These are phyloP conservation scores for Amphibolis antarctica DNA, from an alignment of 106 monocot genomes.

Conservation along the genomic window DNA sequence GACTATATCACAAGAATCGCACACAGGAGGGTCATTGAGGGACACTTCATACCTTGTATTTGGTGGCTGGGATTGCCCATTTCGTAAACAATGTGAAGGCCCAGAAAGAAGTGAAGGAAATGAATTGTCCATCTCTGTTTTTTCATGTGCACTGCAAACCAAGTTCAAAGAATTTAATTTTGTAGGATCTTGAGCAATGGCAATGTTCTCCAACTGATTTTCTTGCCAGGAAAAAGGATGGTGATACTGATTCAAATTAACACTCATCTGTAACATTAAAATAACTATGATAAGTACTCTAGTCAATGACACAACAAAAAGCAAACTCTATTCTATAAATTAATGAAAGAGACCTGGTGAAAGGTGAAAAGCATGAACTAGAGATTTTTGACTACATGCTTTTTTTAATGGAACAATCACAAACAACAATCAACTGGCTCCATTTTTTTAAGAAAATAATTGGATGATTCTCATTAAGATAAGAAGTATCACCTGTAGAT, in stretches of 20 bases:
- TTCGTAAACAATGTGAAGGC: constrained; percentile 10
- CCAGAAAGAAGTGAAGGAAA: constrained; percentile 38
- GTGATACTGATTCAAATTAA: constrained; percentile 13
- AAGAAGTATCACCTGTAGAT: too few relatives aligned
- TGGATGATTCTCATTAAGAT: too few relatives aligned
- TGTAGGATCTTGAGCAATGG: constrained; percentile 21
- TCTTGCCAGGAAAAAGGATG: constrained; percentile 21
- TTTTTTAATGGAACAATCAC: too few relatives aligned
- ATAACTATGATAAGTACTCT: not conserved
- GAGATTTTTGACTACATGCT: not conserved
- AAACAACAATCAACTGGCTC: too few relatives aligned
- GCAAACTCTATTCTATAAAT: not conserved
- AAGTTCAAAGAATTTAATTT: constrained; percentile 25
- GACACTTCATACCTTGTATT: constrained; percentile 6
- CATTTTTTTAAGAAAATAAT: too few relatives aligned
- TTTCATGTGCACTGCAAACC: constrained; percentile 17
- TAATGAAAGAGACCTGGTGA: not conserved
- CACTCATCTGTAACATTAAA: constrained; percentile 28
- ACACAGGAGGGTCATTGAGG: constrained; percentile 16
- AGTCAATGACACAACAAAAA: not conserved
- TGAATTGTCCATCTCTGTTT: constrained; percentile 25
- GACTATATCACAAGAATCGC: constrained; percentile 4
- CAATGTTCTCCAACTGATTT: constrained; percentile 2
- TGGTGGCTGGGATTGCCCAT: constrained; percentile 14
- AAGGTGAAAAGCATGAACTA: not conserved